phyloP scores from a whole-genome alignment of 1,284 basidiomycete species.

The Rhizoctonia solani region DNA sequence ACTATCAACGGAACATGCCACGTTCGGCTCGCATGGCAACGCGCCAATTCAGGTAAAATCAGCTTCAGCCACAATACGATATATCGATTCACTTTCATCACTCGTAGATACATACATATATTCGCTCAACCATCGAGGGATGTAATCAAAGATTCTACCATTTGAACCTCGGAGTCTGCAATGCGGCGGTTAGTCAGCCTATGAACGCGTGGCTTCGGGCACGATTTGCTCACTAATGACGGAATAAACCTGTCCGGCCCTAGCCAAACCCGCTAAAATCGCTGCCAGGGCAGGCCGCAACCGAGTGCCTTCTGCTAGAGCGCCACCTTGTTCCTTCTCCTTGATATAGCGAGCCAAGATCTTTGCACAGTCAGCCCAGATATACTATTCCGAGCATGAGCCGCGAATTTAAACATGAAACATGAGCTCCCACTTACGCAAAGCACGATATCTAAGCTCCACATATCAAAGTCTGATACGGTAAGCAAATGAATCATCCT shows the following conservation, averaged over 20 bases:
- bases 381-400: slow-evolving; percentile 9
- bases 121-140: neutral
- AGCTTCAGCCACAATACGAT: too few species aligned
- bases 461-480: slow-evolving; percentile 26
- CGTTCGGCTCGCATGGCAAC: slow-evolving; percentile 28
- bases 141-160: neutral
- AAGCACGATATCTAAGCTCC: slow-evolving; percentile 22
- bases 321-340: neutral
- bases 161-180: slow-evolving; percentile 5
- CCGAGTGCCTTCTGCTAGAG: neutral
- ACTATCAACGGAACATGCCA: slow-evolving; percentile 1
- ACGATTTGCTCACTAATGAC: slow-evolving; percentile 1
- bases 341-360: slow-evolving; percentile 20
- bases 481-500: slow-evolving; percentile 9
- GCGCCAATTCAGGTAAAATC: neutral
- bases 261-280: slow-evolving; percentile 8
- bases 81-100: neutral
- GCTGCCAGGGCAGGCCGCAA: slow-evolving; percentile 18
- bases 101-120: neutral
- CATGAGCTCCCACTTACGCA: neutral
- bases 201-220: neutral
- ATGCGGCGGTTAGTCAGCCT: neutral
- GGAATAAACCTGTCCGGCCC: neutral
- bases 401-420: neutral
- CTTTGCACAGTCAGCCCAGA: slow-evolving; percentile 30